A percentile compares a stretch with the other conserved stretches of the same genome.
These are phyloP conservation scores for Solanum tarijense DNA, from an alignment of 257 asterid genomes.

Conservation along the genomic window DNA sequence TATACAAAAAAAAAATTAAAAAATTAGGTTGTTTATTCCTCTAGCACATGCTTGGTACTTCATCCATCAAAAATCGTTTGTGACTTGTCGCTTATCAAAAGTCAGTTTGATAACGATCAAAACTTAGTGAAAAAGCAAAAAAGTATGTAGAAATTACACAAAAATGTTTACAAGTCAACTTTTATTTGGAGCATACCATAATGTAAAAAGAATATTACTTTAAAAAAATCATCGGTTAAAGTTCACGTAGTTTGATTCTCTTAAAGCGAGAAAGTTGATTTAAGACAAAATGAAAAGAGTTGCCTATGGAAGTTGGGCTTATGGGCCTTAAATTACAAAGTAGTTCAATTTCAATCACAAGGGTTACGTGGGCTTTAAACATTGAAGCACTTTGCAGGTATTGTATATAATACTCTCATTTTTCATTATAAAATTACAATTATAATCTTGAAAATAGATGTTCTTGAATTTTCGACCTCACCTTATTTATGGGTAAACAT, in stretches of 20 bases:
- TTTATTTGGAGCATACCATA: background rate
- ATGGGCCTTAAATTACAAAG: background rate
- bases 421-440: background rate
- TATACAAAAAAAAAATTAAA: background rate
- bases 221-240: fast-evolving
- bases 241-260: background rate
- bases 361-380: background rate
- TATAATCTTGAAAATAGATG: background rate
- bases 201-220: background rate
- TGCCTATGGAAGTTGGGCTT: background rate
- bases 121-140: background rate
- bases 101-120: background rate
- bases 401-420: background rate
- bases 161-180: background rate
- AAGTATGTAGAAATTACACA: background rate
- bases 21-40: background rate
- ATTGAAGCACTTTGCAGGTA: background rate
- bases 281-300: background rate
- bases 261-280: background rate
- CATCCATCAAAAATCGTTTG: background rate
- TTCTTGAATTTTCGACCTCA: background rate
- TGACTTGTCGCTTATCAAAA: background rate
- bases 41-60: background rate
- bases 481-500: background rate
- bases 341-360: background rate